phyloP scores from a whole-genome alignment of 805 yeast species.

The Saccharomycopsis malanga region DNA sequence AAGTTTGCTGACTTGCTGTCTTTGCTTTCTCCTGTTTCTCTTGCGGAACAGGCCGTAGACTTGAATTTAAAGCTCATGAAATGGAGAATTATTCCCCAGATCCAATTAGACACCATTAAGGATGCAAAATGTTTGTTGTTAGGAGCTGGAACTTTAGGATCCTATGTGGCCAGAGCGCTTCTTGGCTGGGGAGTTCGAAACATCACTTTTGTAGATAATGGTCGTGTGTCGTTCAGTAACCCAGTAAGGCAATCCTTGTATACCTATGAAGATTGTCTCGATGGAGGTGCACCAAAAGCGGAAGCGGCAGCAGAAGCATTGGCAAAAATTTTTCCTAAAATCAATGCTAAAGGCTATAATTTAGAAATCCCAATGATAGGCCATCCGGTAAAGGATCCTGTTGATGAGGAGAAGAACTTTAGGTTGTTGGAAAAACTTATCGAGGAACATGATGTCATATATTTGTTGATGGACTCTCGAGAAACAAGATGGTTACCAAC shows the following conservation, averaged over 20 bases:
- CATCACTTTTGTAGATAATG: constrained; percentile 85
- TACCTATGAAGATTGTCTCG: constrained; percentile 69
- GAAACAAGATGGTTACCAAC: constrained; percentile 99
- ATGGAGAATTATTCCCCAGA: constrained; percentile 86
- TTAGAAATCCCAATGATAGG: constrained; percentile 95
- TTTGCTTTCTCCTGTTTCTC: constrained; percentile 68
- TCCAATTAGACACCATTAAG: constrained; percentile 62
- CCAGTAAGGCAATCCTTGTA: constrained; percentile 94
- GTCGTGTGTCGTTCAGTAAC: constrained; percentile 82
- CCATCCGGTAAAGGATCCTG: constrained; percentile 64
- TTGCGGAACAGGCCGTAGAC: constrained; percentile 90
- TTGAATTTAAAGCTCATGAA: constrained; percentile 88
- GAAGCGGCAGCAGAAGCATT: constrained; percentile 66
- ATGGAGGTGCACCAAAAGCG: constrained; percentile 76
- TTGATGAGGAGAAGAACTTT: constrained; percentile 43
- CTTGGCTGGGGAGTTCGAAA: constrained; percentile 92
- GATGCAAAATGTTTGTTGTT: constrained; percentile 60
- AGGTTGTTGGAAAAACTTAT: constrained; percentile 47
- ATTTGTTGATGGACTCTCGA: constrained; percentile 84
- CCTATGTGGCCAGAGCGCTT: constrained; percentile 78
- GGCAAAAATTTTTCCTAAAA: constrained; percentile 71
- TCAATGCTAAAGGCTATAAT: constrained; percentile 51
- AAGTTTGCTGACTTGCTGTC: constrained; percentile 77
- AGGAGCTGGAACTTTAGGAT: constrained; percentile 97
- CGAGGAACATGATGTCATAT: constrained; percentile 65